Evolutionary conservation across 2,329 filamentous ascomycete species (phyloP).

Genomic region (Alternaria infectoria): DNA sequence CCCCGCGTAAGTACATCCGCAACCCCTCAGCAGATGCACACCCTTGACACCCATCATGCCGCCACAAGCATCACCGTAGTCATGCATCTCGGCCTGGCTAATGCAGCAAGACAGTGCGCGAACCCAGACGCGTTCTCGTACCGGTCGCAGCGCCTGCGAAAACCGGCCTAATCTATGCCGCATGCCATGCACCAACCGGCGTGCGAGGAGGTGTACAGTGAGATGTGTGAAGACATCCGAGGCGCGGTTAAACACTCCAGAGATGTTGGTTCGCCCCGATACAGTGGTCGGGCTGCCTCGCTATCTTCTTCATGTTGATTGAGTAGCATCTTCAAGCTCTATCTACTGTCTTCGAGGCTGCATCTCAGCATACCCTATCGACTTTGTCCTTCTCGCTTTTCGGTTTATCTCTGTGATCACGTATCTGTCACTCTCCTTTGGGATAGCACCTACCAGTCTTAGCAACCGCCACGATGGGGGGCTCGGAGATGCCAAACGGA

Average conservation of each 20-base stretch:
- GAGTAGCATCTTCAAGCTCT: slow-evolving; percentile 1
- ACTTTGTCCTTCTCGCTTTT: neutral
- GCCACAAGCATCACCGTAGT: slow-evolving; percentile 13
- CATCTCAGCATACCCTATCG: neutral
- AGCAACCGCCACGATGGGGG: slow-evolving; percentile 27
- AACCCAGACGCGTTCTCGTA: slow-evolving; percentile 8
- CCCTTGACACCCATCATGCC: neutral
- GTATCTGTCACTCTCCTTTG: neutral
- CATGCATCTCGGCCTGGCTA: slow-evolving; percentile 11
- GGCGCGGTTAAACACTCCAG: slow-evolving; percentile 41
- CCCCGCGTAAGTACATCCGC: slow-evolving; percentile 34
- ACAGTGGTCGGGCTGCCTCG: slow-evolving; percentile 21
- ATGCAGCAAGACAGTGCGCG: slow-evolving; percentile 7
- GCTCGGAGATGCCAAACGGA: slow-evolving; percentile 36
- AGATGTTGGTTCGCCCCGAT: slow-evolving; percentile 13
- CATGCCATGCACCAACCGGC: slow-evolving; percentile 13
- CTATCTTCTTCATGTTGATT: neutral
- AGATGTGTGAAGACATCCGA: slow-evolving; percentile 16
- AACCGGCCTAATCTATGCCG: slow-evolving; percentile 18
- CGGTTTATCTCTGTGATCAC: neutral
- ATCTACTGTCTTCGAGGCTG: neutral
- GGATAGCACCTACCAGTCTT: neutral
- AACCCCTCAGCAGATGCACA: slow-evolving; percentile 17
- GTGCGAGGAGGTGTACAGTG: slow-evolving; percentile 2
- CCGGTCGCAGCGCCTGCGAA: neutral